Evolutionary conservation across 2,329 filamentous ascomycete species (phyloP).

Genomic region (Phialemoniopsis sp.): DNA sequence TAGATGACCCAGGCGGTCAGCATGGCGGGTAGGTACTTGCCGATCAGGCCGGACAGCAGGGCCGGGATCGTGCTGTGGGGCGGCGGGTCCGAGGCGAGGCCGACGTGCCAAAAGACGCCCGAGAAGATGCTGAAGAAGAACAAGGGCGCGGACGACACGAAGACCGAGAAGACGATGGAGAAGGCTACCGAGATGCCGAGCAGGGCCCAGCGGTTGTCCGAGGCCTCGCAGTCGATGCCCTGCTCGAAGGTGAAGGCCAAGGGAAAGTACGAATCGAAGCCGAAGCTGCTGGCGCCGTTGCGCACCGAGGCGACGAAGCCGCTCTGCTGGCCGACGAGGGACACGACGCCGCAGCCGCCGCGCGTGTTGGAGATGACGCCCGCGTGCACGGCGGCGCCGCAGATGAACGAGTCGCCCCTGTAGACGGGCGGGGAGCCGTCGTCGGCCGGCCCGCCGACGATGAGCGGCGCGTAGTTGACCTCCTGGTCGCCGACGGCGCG

Average conservation of each 20-base stretch:
- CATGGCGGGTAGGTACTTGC: slow-evolving; percentile 79
- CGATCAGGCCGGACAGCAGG: slow-evolving; percentile 73
- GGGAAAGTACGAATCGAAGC: slow-evolving; percentile 86
- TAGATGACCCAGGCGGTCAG: slow-evolving; percentile 89
- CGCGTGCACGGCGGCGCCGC: slow-evolving; percentile 70
- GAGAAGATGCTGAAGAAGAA: slow-evolving; percentile 85
- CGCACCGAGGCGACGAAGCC: slow-evolving; percentile 57
- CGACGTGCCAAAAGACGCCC: slow-evolving; percentile 84
- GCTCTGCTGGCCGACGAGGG: slow-evolving; percentile 57
- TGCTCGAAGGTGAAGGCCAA: slow-evolving; percentile 75
- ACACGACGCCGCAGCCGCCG: slow-evolving; percentile 71
- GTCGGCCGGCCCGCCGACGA: slow-evolving; percentile 61
- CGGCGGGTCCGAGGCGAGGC: slow-evolving; percentile 84
- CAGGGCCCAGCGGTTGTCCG: slow-evolving; percentile 79
- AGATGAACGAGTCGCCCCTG: slow-evolving; percentile 79
- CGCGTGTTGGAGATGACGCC: slow-evolving; percentile 61
- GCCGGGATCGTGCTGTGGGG: slow-evolving; percentile 60
- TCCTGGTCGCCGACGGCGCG: slow-evolving; percentile 70
- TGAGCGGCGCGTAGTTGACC: slow-evolving; percentile 58
- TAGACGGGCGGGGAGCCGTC: slow-evolving; percentile 56
- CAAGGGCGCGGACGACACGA: slow-evolving; percentile 71
- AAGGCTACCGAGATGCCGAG: slow-evolving; percentile 79
- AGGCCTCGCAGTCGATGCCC: slow-evolving; percentile 61
- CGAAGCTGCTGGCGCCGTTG: slow-evolving; percentile 73
- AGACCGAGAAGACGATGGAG: slow-evolving; percentile 72